Evolutionary conservation across 352 stramenopile genomes (phyloP), one percentile per base, ranked within the genome.

Genomic region (Phytophthora colocasiae): DNA sequence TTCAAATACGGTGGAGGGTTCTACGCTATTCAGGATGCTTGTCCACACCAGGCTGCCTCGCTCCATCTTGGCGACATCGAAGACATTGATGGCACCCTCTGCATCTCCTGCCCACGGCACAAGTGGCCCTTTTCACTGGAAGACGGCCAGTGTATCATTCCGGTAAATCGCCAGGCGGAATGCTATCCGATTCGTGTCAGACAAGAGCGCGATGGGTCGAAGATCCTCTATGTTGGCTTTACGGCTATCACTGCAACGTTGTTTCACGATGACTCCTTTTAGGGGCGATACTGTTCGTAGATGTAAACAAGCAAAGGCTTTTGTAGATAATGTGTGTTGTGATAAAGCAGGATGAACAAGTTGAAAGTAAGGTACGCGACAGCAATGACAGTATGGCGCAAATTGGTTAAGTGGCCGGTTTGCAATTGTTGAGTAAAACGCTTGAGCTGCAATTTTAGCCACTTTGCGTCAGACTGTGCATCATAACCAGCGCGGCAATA

Each of bases 51-150:
- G 56, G 85, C 82, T 14, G 88, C 83, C 15, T 79, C 86, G n/a
- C 71, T 96, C 8, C 81, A 94, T 49, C 54, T 94, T n/a, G 88
- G 88, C 7, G 88, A 96, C 59, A 96, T 96, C 26, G 88, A 96
- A 78, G 86, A 95, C 31, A 85, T 92, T 24, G 83, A 91, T 63
- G 86, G 83, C 40, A 76, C 58, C 26, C 52, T 85, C 0, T 96
- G 86, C 48, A 66, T 96, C 32, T 82, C 86, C 32, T 96, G 88
- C 34, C 88, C 88, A 26, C 84, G 80, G 14, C 88, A 96, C 62
- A 87, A 87, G 49, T 96, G 84, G 84, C 86, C 86, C 0, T 96
- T 94, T 58, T 91, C 87, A 14, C 70, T 96, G 9, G 80, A 87
- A 38, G 82, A 92, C 24, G 88, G 88, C 12, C 83, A 81, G 48